Evolutionary conservation across 2,329 filamentous ascomycete species (phyloP), one percentile per base, ranked within the genome.

Genomic region (Epichloe amarillans): DNA sequence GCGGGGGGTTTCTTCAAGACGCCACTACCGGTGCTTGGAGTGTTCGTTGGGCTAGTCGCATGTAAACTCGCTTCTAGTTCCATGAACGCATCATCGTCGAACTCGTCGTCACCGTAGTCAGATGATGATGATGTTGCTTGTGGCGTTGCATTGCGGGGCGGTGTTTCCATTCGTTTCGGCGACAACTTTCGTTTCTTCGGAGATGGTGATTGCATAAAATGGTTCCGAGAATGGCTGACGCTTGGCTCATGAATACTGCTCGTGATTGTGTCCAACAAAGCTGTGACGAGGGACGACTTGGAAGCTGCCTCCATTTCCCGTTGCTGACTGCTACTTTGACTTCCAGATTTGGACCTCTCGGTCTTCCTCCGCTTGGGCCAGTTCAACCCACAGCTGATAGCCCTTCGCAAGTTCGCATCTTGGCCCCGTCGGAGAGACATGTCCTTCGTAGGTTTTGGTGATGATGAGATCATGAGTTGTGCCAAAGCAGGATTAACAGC

Each of bases 331-430:
- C 62, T 63, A 35, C 58, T 55, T 43, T 66, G 62, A 36, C 62
- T 61, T 3, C 64, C 64, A 0, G 64, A 61, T 47, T 69, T 73
- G 14, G 69, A 64, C 36, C 71, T 72, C 47, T 81, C 77, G 7
- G 80, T 60, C 57, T 75, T 83, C 57, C 82, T 75, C 55, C 82
- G 74, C 64, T 90, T 90, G 1, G 84, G 82, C 76, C 83, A 86
- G 57, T 85, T 77, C 23, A 77, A 72, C 17, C 82, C 83, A 61
- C 82, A 86, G 62, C 83, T 88, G 53, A 82, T 75, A 2, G 83
- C 76, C 56, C 83, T 76, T 57, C 83, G 75, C 41, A 88, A 64
- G 4, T 71, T 62, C 3, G 55, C 55, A 14, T 72, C 53, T 45
- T 46, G 48, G 67, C 70, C 54, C 69, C 72, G 45, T 69, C 69